These are phyloP conservation scores for Tuber umbilicatum DNA, from an alignment of 495 filamentous ascomycete species.

Conservation along the genomic window DNA sequence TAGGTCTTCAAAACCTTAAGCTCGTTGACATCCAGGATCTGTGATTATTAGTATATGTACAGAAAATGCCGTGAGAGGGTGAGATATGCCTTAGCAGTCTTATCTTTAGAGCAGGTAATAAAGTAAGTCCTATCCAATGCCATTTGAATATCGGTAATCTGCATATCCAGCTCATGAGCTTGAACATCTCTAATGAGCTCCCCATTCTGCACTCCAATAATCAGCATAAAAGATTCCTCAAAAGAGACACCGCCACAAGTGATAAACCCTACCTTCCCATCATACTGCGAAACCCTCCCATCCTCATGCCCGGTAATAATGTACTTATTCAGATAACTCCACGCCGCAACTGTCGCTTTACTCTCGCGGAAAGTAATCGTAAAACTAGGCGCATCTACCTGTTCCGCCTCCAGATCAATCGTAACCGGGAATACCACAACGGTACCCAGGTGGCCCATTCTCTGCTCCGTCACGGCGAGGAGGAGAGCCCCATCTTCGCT, in stretches of 20 bases:
- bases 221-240: conserved; percentile 8
- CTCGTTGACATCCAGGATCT: conserved; percentile 73
- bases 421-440: conserved; percentile 85
- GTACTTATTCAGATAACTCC: conserved; percentile 84
- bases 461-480: conserved; percentile 93
- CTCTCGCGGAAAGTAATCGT: conserved; percentile 85
- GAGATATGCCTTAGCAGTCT: conserved; percentile 72
- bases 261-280: conserved; percentile 63
- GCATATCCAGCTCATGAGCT: conserved; percentile 73
- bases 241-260: neutral
- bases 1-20: conserved; percentile 92
- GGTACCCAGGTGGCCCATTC: conserved; percentile 87
- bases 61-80: neutral
- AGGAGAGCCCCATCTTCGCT: conserved; percentile 81
- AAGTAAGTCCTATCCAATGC: conserved; percentile 89
- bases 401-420: conserved; percentile 70
- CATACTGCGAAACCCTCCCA: conserved; percentile 86
- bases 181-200: conserved; percentile 71
- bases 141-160: conserved; percentile 93
- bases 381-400: conserved; percentile 71
- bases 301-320: conserved; percentile 98
- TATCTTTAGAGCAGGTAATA: conserved; percentile 96
- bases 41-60: conserved; percentile 24
- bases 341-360: conserved; percentile 94
- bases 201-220: conserved; percentile 55